Evolutionary conservation across 768 basidiomycete species (phyloP).

Genomic region (Auricularia auricula-judae): DNA sequence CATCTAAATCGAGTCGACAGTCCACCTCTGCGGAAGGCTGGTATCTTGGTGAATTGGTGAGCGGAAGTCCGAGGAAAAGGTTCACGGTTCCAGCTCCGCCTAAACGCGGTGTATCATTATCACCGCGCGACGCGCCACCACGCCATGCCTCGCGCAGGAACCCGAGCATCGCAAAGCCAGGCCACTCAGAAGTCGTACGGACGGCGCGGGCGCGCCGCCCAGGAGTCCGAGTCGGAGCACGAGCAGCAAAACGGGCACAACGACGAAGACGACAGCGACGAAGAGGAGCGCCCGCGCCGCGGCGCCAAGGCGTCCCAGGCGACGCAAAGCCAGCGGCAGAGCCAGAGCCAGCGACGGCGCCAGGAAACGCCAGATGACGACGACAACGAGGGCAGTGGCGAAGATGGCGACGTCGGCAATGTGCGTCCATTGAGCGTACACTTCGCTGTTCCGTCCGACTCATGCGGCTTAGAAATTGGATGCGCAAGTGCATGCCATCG

Average conservation of each 20-base stretch:
- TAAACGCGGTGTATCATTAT: too few relatives aligned
- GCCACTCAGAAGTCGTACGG: background rate
- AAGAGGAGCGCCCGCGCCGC: background rate
- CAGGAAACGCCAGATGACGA: background rate
- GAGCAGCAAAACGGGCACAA: background rate
- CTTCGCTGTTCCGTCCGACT: background rate
- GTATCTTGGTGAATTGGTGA: too few relatives aligned
- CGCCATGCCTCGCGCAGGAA: too few relatives aligned
- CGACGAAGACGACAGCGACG: background rate
- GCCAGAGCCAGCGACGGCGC: background rate
- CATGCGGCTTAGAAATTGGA: background rate
- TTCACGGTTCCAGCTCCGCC: too few relatives aligned
- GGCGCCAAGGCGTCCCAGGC: background rate
- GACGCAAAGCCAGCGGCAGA: background rate
- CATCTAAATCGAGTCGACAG: too few relatives aligned
- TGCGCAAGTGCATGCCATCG: conserved; percentile 53
- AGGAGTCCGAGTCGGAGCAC: background rate
- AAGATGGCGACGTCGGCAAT: background rate
- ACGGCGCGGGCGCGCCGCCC: background rate
- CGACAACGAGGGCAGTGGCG: background rate
- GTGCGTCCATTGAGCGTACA: background rate
- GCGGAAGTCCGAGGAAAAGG: too few relatives aligned
- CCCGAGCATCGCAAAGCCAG: too few relatives aligned
- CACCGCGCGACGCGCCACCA: too few relatives aligned
- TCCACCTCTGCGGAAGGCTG: too few relatives aligned